phyloP scores from a whole-genome alignment of 805 yeast genomes.

The Brettanomyces sp. region DNA sequence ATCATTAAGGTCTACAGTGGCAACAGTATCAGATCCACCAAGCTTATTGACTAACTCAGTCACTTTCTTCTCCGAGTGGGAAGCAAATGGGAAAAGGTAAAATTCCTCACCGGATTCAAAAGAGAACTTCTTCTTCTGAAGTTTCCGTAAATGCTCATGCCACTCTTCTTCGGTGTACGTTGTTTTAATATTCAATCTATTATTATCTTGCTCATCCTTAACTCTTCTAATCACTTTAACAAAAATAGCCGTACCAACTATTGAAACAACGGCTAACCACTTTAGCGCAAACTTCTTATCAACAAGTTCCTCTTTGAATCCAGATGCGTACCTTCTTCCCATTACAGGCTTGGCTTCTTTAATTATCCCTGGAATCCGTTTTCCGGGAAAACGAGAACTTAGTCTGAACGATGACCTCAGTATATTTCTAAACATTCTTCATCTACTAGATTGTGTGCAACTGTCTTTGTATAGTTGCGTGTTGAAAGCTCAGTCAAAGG shows the following conservation, averaged over 20 bases:
- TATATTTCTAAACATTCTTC: too few species aligned
- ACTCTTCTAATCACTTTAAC: constrained; percentile 22
- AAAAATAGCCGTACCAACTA: constrained; percentile 36
- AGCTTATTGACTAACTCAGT: constrained; percentile 8
- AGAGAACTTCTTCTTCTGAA: constrained; percentile 22
- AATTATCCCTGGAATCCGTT: too few species aligned
- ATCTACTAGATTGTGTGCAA: too few species aligned
- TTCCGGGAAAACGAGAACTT: too few species aligned
- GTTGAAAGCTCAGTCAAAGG: too few species aligned
- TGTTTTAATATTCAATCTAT: constrained; percentile 20
- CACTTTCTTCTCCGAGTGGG: constrained; percentile 7
- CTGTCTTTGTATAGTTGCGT: too few species aligned
- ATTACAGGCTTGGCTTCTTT: too few species aligned
- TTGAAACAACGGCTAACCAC: constrained; percentile 26
- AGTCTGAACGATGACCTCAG: too few species aligned
- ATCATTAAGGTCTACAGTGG: constrained; percentile 41
- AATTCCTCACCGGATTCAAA: constrained; percentile 19
- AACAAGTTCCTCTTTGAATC: constrained; percentile 5
- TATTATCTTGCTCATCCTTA: constrained; percentile 21
- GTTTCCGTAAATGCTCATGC: constrained; percentile 27
- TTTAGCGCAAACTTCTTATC: constrained; percentile 10
- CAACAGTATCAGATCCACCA: constrained; percentile 16
- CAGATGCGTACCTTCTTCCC: neutral
- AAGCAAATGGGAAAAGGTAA: constrained; percentile 22
- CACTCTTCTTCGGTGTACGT: constrained; percentile 42